Evolutionary conservation across 2,329 filamentous ascomycete genomes (phyloP).

Genomic region (Neonectria hederae): DNA sequence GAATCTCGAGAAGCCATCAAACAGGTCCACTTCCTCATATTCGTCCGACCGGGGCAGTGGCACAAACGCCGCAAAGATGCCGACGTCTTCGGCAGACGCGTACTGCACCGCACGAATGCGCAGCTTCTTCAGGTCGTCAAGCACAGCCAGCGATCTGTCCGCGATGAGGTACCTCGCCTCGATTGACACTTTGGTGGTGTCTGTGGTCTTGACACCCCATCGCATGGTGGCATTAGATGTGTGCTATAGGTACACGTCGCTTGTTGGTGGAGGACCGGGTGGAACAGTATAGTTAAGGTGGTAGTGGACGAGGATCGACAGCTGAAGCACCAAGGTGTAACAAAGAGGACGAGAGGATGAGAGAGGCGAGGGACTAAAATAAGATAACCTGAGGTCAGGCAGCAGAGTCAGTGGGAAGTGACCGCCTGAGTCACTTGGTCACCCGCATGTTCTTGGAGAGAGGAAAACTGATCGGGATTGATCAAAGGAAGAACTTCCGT

Average conservation of each 20-base stretch:
- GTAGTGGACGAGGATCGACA: background rate
- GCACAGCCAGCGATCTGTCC: conserved; percentile 6
- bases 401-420: background rate
- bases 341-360: too few relatives aligned
- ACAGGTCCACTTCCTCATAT: conserved; percentile 1
- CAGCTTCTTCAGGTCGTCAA: conserved; percentile 10
- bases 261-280: background rate
- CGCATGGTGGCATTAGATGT: conserved; percentile 12
- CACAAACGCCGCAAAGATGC: conserved; percentile 6
- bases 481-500: background rate
- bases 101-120: conserved; percentile 16
- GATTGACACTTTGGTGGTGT: conserved; percentile 31
- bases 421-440: background rate
- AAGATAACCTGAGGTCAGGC: background rate
- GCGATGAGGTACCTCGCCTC: conserved; percentile 24
- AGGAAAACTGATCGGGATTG: background rate
- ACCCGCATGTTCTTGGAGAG: background rate
- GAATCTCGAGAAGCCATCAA: background rate
- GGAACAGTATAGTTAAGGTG: background rate
- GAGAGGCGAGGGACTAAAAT: background rate
- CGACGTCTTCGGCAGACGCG: conserved; percentile 10
- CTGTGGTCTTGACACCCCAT: conserved; percentile 11
- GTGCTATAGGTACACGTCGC: background rate
- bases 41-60: background rate
- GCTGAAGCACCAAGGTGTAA: background rate